Evolutionary conservation across 2,329 filamentous ascomycete species (phyloP), one percentile per base, ranked within the genome.

Genomic region (Neopestalotiopsis sp.): DNA sequence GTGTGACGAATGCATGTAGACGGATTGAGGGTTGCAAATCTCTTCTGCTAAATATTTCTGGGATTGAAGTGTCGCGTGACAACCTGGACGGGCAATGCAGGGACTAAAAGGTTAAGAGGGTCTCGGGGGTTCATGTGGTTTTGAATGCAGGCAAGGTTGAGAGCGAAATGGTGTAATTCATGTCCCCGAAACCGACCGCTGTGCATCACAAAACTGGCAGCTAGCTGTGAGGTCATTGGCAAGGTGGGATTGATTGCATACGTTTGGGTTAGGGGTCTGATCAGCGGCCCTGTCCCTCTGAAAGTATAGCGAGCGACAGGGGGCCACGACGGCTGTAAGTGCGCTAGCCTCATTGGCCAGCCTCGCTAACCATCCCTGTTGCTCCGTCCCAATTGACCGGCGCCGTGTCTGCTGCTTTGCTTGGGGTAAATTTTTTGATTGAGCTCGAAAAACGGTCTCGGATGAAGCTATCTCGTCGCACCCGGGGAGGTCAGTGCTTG

Each of bases 151-250:
- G 49, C 49, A 24, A 56, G 20, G 49, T 17, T 56, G 49, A 24
- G 12, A 28, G 59, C 40, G 13, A 34, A 62, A 34, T 34, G 59
- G 59, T 62, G 59, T 14, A 62, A 62, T 62, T 62, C 28, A 62
- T 62, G 32, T 34, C 59, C 32, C 59, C 13, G 30, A 28, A 28
- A 30, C 30, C 17, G 20, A 24, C 17, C 20, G 14, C 49, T 24
- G 49, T 24, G 13, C 30, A 34, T 59, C 45, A 20, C 45, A 17
- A 30, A 40, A 62, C n/a, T 9, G 59, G 59, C 59, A 62, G 59
- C 59, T 65, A 62, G 59, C 59, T 65, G 62, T 65, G 62, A 65
- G 62, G 62, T 65, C 62, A 65, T 65, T 65, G 57, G 62, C 38
- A 53, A 49, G 62, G 62, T 65, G 62, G 62, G 62, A 65, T 65